Conservation (phyloP, 495 filamentous ascomycete genomes). For the Umbilicaria muhlenbergii region DNA sequence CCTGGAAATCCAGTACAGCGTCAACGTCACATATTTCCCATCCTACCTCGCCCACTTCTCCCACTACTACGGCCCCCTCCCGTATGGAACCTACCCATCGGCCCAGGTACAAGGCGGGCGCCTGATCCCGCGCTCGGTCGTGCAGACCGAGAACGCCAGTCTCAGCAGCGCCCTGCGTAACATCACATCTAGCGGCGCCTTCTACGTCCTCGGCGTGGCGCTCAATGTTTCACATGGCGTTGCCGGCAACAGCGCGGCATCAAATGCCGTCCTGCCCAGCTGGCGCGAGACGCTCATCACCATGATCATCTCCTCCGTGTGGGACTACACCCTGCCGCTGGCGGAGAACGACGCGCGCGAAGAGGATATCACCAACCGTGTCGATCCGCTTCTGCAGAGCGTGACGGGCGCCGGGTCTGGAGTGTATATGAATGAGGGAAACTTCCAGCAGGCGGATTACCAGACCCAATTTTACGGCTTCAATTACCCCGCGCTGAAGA, state of each 20-base stretch:
- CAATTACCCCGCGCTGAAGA: slow-evolving; percentile 22
- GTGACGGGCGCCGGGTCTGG: too few relatives aligned
- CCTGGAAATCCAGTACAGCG: slow-evolving; percentile 18
- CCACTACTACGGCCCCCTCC: slow-evolving; percentile 25
- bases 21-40: slow-evolving; percentile 18
- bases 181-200: slow-evolving; percentile 25
- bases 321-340: slow-evolving; percentile 1
- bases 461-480: slow-evolving; percentile 34
- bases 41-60: slow-evolving; percentile 32
- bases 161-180: slow-evolving; percentile 23
- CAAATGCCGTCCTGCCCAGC: slow-evolving; percentile 33
- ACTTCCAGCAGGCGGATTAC: slow-evolving; percentile 35
- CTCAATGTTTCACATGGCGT: too few relatives aligned
- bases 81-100: slow-evolving; percentile 9
- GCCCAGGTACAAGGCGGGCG: slow-evolving; percentile 30
- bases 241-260: slow-evolving; percentile 21
- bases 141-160: slow-evolving; percentile 31
- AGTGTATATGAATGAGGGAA: slow-evolving; percentile 39
- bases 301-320: slow-evolving; percentile 16
- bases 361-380: too few relatives aligned
- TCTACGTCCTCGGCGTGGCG: slow-evolving; percentile 28
- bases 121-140: slow-evolving; percentile 36
- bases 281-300: slow-evolving; percentile 40
- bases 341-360: too few relatives aligned
- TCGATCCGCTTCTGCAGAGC: too few relatives aligned